Conservation (phyloP, 225 moss, liverwort and hornwort species). For the Asterella californica region DNA sequence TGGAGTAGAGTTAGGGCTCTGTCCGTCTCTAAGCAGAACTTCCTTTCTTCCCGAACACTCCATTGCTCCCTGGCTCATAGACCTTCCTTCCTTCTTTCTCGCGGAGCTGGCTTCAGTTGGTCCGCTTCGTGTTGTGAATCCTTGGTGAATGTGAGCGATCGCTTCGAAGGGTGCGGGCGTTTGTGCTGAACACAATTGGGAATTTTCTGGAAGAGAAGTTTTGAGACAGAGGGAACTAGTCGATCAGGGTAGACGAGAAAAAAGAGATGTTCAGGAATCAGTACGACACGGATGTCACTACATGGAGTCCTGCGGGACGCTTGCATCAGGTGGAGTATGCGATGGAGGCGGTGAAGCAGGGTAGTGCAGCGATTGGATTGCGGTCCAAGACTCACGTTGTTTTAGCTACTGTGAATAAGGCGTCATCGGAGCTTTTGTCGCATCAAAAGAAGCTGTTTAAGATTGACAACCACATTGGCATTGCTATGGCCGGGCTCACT, state of each 20-base stretch:
- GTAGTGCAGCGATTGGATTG: conserved; percentile 86
- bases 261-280: conserved; percentile 86
- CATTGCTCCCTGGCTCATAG: neutral
- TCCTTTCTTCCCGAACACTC: neutral
- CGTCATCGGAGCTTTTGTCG: conserved; percentile 66
- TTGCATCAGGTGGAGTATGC: conserved; percentile 97
- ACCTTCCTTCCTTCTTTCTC: neutral
- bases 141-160: neutral
- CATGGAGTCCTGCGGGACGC: conserved; percentile 97
- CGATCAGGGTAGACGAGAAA: neutral
- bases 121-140: neutral
- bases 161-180: neutral
- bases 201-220: neutral
- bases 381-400: conserved; percentile 83
- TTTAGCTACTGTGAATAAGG: conserved; percentile 83
- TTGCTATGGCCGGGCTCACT: conserved; percentile 91
- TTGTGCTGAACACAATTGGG: neutral
- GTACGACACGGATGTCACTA: conserved; percentile 96
- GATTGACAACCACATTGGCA: conserved; percentile 86
- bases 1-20: neutral
- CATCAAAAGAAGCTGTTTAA: conserved; percentile 94
- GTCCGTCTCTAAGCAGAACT: neutral
- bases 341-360: conserved; percentile 99
- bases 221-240: neutral
- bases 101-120: neutral